phyloP scores from a whole-genome alignment of 1,284 basidiomycete genomes.

The Cryptococcus wingfieldii region DNA sequence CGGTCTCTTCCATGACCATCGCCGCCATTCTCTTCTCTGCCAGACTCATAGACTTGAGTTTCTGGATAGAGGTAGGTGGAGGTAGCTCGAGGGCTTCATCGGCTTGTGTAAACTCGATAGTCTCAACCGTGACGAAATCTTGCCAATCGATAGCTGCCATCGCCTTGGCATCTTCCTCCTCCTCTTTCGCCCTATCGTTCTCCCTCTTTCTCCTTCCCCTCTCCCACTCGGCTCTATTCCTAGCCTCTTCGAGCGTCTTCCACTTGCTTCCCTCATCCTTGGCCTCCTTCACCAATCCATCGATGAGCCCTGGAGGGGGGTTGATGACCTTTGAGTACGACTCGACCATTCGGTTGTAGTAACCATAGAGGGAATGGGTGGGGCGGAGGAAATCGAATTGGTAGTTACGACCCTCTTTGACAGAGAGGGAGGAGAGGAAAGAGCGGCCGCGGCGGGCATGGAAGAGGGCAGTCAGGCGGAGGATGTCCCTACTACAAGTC shows the following conservation, averaged over 20 bases:
- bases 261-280: slow-evolving; percentile 60
- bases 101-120: slow-evolving; percentile 93
- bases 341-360: slow-evolving; percentile 95
- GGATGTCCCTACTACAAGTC: slow-evolving; percentile 62
- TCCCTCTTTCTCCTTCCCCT: slow-evolving; percentile 74
- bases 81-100: slow-evolving; percentile 90
- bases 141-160: slow-evolving; percentile 99
- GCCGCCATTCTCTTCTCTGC: slow-evolving; percentile 97
- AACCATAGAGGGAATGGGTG: slow-evolving; percentile 89
- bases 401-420: slow-evolving; percentile 88
- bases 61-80: slow-evolving; percentile 87
- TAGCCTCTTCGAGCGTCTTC: slow-evolving; percentile 72
- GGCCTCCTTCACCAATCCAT: slow-evolving; percentile 61
- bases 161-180: slow-evolving; percentile 63
- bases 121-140: slow-evolving; percentile 97
- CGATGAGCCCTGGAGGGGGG: slow-evolving; percentile 70
- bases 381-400: slow-evolving; percentile 98
- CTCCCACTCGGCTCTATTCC: slow-evolving; percentile 84
- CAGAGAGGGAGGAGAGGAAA: slow-evolving; percentile 79
- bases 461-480: slow-evolving; percentile 89
- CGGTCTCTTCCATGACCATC: slow-evolving; percentile 94
- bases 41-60: slow-evolving; percentile 92
- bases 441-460: slow-evolving; percentile 84
- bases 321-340: slow-evolving; percentile 90
- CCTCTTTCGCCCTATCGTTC: slow-evolving; percentile 80